A percentile compares a stretch with the other conserved stretches of the same genome.
These are phyloP conservation scores for Lithohypha guttulata DNA, from an alignment of 2,329 filamentous ascomycete genomes.

Conservation along the genomic window DNA sequence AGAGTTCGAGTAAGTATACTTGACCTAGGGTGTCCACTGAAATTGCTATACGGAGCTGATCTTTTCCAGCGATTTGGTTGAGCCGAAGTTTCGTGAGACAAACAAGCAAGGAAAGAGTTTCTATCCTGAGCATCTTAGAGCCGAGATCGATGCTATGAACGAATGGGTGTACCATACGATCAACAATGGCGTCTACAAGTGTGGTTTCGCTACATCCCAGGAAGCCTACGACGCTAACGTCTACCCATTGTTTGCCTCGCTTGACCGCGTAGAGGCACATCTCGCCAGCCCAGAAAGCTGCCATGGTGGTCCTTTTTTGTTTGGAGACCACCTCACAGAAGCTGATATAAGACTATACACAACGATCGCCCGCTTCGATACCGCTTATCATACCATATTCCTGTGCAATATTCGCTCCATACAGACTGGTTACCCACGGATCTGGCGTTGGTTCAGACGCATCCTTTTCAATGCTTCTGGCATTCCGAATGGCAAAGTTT, in stretches of 20 bases:
- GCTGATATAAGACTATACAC: conserved; percentile 63
- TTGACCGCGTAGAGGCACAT: conserved; percentile 63
- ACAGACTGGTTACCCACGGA: conserved; percentile 46
- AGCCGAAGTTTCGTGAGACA: conserved; percentile 44
- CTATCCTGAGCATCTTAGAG: conserved; percentile 51
- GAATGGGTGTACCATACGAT: conserved; percentile 60
- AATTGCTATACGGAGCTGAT: too few relatives aligned
- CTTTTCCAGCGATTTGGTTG: conserved; percentile 49
- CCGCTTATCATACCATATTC: conserved; percentile 72
- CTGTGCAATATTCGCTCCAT: conserved; percentile 59
- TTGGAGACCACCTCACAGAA: conserved; percentile 64
- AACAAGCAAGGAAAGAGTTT: conserved; percentile 33
- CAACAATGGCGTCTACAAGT: conserved; percentile 47
- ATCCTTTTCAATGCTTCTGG: conserved; percentile 38
- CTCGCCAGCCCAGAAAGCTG: conserved; percentile 37
- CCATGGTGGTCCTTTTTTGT: conserved; percentile 53
- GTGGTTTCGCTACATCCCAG: conserved; percentile 68
- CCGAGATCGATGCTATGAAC: conserved; percentile 62
- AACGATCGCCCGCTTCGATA: conserved; percentile 57
- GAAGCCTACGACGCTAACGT: conserved; percentile 66
- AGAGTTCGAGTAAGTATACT: too few relatives aligned
- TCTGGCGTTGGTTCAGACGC: conserved; percentile 37
- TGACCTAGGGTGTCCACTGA: too few relatives aligned
- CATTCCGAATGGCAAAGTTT: conserved; percentile 32
- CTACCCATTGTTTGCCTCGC: conserved; percentile 54